phyloP scores from a whole-genome alignment of 2,329 filamentous ascomycete genomes.

The Xylariaceae sp. region DNA sequence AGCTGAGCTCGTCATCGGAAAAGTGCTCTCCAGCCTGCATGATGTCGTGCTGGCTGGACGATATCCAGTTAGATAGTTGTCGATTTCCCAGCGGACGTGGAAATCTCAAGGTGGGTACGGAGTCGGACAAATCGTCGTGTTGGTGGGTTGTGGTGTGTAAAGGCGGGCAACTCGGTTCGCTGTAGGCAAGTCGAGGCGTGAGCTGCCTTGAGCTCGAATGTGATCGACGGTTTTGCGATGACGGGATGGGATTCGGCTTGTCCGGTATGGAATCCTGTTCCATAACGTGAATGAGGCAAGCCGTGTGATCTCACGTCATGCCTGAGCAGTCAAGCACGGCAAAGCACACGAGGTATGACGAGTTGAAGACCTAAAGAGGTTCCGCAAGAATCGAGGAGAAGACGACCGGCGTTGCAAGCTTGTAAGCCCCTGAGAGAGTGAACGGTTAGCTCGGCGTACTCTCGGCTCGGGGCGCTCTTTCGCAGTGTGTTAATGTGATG shows the following conservation, averaged over 20 bases:
- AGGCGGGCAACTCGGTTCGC: slow-evolving; percentile 23
- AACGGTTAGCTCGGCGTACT: slow-evolving; percentile 2
- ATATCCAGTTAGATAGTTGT: slow-evolving; percentile 57
- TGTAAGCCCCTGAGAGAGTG: too few relatives aligned
- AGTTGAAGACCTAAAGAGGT: slow-evolving; percentile 7
- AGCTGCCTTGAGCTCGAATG: slow-evolving; percentile 9
- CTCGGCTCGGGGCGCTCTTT: too few relatives aligned
- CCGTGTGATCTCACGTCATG: slow-evolving; percentile 34
- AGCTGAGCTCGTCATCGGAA: slow-evolving; percentile 45
- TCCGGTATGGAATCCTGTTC: slow-evolving; percentile 39
- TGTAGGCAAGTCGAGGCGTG: slow-evolving; percentile 22
- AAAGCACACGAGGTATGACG: slow-evolving; percentile 27
- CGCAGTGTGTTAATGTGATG: too few relatives aligned
- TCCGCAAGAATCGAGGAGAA: too few relatives aligned
- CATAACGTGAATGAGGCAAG: slow-evolving; percentile 45
- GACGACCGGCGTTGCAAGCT: not conserved
- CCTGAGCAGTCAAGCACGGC: slow-evolving; percentile 24
- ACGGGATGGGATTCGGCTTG: slow-evolving; percentile 26
- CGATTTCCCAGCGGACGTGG: slow-evolving; percentile 53
- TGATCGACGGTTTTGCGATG: slow-evolving; percentile 8
- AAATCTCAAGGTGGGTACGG: slow-evolving; percentile 52
- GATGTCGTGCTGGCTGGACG: slow-evolving; percentile 54
- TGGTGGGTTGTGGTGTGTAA: slow-evolving; percentile 7
- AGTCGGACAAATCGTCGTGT: slow-evolving; percentile 21
- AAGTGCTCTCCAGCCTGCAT: slow-evolving; percentile 42